A percentile compares a stretch with the other conserved stretches of the same genome.
phyloP scores from a whole-genome alignment of 441 rosid genomes.

The Biscutella laevigata region DNA sequence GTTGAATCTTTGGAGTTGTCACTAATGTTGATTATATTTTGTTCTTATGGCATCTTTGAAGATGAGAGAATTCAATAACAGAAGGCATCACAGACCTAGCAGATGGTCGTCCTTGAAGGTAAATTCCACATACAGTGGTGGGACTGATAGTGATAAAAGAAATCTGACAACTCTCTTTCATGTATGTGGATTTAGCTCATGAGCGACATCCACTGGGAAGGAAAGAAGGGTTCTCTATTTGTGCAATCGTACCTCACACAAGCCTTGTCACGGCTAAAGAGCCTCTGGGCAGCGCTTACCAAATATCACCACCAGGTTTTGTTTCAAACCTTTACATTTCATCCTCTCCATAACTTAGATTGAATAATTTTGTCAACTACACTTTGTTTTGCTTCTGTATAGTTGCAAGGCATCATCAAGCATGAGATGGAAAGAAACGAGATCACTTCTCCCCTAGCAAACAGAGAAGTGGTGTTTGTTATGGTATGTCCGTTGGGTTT shows the following conservation, averaged over 20 bases:
- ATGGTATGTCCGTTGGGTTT: slow-evolving; percentile 42
- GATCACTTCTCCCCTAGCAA: slow-evolving; percentile 49
- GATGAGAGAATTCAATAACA: slow-evolving; percentile 46
- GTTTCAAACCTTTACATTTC: slow-evolving; percentile 9
- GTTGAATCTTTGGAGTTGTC: neutral
- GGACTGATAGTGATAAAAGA: neutral
- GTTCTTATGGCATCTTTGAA: slow-evolving; percentile 19
- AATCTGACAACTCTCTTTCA: neutral
- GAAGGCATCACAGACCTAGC: slow-evolving; percentile 28
- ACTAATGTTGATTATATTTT: neutral
- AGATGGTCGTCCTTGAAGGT: slow-evolving; percentile 67
- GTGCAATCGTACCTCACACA: slow-evolving; percentile 26
- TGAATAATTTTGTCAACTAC: neutral
- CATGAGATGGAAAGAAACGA: slow-evolving; percentile 51
- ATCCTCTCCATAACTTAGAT: neutral
- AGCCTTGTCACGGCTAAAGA: slow-evolving; percentile 29
- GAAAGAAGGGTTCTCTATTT: slow-evolving; percentile 16
- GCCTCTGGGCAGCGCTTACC: slow-evolving; percentile 36
- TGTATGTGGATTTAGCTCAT: slow-evolving; percentile 32
- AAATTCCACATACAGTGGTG: slow-evolving; percentile 4
- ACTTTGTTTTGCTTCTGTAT: slow-evolving; percentile 3
- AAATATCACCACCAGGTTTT: slow-evolving; percentile 75
- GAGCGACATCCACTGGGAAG: slow-evolving; percentile 22
- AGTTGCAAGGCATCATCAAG: slow-evolving; percentile 66
- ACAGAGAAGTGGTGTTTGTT: slow-evolving; percentile 59